Percentiles rank a stretch among this genome's conserved stretches.
These are phyloP conservation scores for Mycothermus thermophilus DNA, from an alignment of 495 filamentous ascomycete species.

Conservation along the genomic window DNA sequence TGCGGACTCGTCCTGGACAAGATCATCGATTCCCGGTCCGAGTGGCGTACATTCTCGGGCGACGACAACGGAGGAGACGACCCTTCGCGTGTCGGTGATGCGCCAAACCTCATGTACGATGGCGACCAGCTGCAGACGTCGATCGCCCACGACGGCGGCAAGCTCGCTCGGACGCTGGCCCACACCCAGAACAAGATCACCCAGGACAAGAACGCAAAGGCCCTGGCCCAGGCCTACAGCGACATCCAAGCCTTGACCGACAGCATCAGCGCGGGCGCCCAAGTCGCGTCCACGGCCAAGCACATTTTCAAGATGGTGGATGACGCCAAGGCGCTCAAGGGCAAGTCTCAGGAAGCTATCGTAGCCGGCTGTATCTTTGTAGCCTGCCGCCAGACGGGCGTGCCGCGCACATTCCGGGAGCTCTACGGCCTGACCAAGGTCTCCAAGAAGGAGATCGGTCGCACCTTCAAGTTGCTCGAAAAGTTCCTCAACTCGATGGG, in stretches of 20 bases:
- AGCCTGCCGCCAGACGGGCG: constrained; percentile 77
- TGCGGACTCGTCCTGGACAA: constrained; percentile 90
- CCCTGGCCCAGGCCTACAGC: constrained; percentile 66
- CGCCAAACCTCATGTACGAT: constrained; percentile 70
- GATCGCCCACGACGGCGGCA: constrained; percentile 70
- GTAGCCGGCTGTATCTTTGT: constrained; percentile 96
- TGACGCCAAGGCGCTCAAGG: constrained; percentile 84
- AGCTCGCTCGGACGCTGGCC: constrained; percentile 58
- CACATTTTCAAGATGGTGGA: constrained; percentile 88
- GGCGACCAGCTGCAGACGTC: constrained; percentile 85
- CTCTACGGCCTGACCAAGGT: constrained; percentile 87
- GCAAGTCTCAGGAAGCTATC: constrained; percentile 85
- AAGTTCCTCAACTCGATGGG: constrained; percentile 56
- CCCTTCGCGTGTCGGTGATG: constrained; percentile 93
- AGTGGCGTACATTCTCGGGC: constrained; percentile 98
- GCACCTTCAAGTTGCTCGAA: constrained; percentile 86
- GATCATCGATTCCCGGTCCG: constrained; percentile 86
- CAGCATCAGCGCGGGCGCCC: constrained; percentile 62
- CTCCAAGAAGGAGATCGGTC: constrained; percentile 89
- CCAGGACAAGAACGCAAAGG: constrained; percentile 70
- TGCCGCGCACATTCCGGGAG: constrained; percentile 82
- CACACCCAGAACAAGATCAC: constrained; percentile 79
- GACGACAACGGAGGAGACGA: constrained; percentile 91
- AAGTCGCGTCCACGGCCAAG: constrained; percentile 75
- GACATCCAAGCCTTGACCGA: constrained; percentile 84